These are phyloP conservation scores for Trichophyton benhamiae DNA, from an alignment of 2,329 filamentous ascomycete species.

Conservation along the genomic window DNA sequence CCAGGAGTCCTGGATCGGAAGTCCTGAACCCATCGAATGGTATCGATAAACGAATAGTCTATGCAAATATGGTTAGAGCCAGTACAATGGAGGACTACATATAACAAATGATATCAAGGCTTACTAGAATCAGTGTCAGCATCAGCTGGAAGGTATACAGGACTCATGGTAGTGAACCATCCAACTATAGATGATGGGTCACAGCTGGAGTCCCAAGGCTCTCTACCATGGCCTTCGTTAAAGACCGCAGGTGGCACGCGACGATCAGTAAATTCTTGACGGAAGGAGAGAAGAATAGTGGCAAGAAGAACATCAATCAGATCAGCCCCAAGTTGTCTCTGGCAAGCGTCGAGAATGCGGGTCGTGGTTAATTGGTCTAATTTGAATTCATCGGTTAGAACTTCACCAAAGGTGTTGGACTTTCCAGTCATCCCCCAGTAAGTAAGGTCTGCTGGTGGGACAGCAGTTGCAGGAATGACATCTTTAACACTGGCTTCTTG, in stretches of 20 bases:
- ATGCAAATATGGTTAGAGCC: not conserved
- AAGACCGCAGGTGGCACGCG: slow-evolving; percentile 31
- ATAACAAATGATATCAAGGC: not conserved
- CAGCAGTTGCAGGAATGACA: slow-evolving; percentile 19
- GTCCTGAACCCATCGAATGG: slow-evolving; percentile 29
- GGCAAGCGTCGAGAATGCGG: slow-evolving; percentile 22
- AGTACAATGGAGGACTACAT: slow-evolving; percentile 6
- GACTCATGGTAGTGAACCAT: slow-evolving; percentile 40
- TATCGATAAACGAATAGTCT: slow-evolving; percentile 19
- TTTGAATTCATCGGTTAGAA: slow-evolving; percentile 24
- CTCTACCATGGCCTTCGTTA: slow-evolving; percentile 40
- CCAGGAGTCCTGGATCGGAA: slow-evolving; percentile 23
- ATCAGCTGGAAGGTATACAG: slow-evolving; percentile 24
- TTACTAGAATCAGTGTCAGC: slow-evolving; percentile 2
- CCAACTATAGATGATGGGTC: slow-evolving; percentile 39
- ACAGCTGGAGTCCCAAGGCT: slow-evolving; percentile 32
- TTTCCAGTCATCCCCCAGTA: slow-evolving; percentile 29
- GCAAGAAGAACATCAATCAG: slow-evolving; percentile 28
- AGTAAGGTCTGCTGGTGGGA: slow-evolving; percentile 20
- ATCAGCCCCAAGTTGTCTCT: slow-evolving; percentile 24
- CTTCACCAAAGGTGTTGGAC: slow-evolving; percentile 25
- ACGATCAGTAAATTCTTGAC: slow-evolving; percentile 32
- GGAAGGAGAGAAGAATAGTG: slow-evolving; percentile 34
- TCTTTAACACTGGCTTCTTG: slow-evolving; percentile 4
- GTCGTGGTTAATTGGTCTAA: slow-evolving; percentile 22